phyloP scores from a whole-genome alignment of 208 protist genomes.

The Leishmania tropica region DNA sequence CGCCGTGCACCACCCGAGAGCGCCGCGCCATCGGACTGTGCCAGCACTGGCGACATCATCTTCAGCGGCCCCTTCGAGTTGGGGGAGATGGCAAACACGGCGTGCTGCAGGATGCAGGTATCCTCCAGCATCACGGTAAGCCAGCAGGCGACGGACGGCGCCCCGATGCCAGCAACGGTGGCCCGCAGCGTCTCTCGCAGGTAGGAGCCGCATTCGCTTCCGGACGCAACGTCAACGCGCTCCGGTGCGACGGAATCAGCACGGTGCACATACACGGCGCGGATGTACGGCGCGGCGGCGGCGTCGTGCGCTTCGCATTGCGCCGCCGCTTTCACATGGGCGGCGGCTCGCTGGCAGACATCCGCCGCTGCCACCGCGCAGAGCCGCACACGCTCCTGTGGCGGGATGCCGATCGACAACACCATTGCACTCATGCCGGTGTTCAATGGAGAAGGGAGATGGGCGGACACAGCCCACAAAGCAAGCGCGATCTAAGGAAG shows the following conservation, averaged over 20 bases:
- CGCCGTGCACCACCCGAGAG: constrained; percentile 6
- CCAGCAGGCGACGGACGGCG: constrained; percentile 39
- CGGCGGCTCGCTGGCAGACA: constrained; percentile 18
- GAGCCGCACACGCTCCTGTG: constrained; percentile 24
- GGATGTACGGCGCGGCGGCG: constrained; percentile 30
- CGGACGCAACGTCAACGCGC: constrained; percentile 29
- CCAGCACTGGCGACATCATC: constrained; percentile 2
- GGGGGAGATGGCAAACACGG: constrained; percentile 30
- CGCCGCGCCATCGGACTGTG: constrained; percentile 4
- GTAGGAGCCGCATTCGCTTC: constrained; percentile 34
- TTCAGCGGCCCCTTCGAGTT: constrained; percentile 6
- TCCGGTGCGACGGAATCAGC: constrained; percentile 18
- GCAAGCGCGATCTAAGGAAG: not conserved
- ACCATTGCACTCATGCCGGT: constrained; percentile 16
- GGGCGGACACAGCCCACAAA: not conserved
- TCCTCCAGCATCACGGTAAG: constrained; percentile 45
- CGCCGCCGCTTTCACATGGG: constrained; percentile 22
- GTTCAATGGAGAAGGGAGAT: not conserved
- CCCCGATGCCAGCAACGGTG: constrained; percentile 4
- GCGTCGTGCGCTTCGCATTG: constrained; percentile 10
- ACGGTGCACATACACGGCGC: constrained; percentile 32
- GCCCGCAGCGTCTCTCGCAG: constrained; percentile 25
- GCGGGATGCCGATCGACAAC: constrained; percentile 19
- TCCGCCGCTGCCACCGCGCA: constrained; percentile 26
- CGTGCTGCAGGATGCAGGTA: constrained; percentile 47